Evolutionary conservation across 306 rosid genomes (phyloP).

Genomic region (Carpinus fangiana): DNA sequence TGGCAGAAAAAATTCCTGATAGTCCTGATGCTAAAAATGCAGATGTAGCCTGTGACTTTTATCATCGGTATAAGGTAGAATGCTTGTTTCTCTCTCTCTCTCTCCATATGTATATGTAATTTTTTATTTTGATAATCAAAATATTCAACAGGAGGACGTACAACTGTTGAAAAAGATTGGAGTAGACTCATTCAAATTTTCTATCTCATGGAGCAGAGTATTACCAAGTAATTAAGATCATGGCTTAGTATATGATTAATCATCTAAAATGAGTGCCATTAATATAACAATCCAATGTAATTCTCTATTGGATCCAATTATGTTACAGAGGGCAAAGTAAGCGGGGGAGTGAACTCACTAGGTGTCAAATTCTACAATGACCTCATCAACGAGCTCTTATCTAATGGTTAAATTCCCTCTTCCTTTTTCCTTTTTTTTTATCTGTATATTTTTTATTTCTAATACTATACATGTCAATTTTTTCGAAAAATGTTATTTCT

Average conservation of each 20-base stretch:
- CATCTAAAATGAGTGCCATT: no score
- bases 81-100: no score
- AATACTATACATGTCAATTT: no score
- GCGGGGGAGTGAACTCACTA: slow-evolving; percentile 39
- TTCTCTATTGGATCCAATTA: no score
- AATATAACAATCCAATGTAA: no score
- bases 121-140: no score
- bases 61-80: slow-evolving; percentile 43
- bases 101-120: no score
- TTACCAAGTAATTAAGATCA: slow-evolving; percentile 36
- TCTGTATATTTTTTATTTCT: no score
- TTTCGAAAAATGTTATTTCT: no score
- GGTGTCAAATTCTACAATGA: slow-evolving; percentile 47
- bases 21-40: slow-evolving; percentile 42
- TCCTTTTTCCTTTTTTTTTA: not conserved
- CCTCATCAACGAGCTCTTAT: slow-evolving; percentile 40
- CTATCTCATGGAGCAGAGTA: slow-evolving; percentile 40
- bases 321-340: slow-evolving; percentile 35
- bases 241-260: no score
- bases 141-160: slow-evolving; percentile 1
- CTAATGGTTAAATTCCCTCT: slow-evolving; percentile 22
- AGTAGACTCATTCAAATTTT: slow-evolving; percentile 44
- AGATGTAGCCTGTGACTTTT: slow-evolving; percentile 33
- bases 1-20: slow-evolving; percentile 50
- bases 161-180: slow-evolving; percentile 38